phyloP scores from a whole-genome alignment of 148 eudicot species.

The Diospyros kaki region DNA sequence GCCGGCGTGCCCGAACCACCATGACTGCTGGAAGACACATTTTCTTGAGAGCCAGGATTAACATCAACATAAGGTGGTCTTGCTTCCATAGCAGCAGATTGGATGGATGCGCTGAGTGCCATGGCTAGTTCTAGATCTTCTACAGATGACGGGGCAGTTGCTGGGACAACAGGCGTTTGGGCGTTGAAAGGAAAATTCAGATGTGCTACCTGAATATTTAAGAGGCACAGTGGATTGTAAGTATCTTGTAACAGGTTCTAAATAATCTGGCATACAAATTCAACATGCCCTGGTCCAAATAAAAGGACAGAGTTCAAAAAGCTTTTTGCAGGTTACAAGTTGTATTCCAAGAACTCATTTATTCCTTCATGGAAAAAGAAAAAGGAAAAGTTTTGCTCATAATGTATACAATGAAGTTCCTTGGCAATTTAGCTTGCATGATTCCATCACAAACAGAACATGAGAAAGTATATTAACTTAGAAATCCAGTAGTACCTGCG shows the following conservation, averaged over 20 bases:
- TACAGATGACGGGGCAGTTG: constrained; percentile 26
- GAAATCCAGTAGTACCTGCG: constrained; percentile 55
- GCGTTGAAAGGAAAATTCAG: constrained; percentile 59
- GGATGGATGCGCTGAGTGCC: constrained; percentile 73
- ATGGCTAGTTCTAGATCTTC: constrained; percentile 67
- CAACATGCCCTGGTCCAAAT: neutral
- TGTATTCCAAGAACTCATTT: neutral
- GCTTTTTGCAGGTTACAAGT: no score
- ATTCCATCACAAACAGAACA: neutral
- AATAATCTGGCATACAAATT: neutral
- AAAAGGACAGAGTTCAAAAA: neutral
- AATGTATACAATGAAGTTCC: neutral
- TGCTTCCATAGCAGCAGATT: constrained; percentile 48
- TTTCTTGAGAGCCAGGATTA: constrained; percentile 22
- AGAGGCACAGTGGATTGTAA: neutral
- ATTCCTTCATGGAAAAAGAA: neutral
- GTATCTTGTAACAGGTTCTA: constrained; percentile 5
- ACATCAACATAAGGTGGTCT: constrained; percentile 27
- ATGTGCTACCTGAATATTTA: constrained; percentile 55
- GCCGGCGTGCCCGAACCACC: neutral
- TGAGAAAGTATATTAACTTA: neutral
- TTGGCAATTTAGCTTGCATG: neutral
- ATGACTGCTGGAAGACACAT: constrained; percentile 27
- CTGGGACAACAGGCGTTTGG: constrained; percentile 27
- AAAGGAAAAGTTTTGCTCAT: neutral